These are phyloP conservation scores for Quercus agrifolia DNA, from an alignment of 306 rosid genomes.

Conservation along the genomic window DNA sequence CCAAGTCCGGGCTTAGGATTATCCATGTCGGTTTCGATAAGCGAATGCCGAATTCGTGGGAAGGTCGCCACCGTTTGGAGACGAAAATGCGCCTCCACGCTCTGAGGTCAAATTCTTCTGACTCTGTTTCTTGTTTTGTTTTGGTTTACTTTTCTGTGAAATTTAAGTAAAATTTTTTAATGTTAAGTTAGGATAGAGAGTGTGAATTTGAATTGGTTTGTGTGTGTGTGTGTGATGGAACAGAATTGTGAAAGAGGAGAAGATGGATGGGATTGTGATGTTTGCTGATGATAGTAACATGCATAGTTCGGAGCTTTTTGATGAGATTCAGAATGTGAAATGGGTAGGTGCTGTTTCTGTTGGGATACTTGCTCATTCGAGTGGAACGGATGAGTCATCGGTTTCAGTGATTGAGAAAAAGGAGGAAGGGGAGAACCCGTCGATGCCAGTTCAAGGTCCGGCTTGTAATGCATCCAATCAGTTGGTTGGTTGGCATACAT, in stretches of 20 bases:
- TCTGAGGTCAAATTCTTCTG: conserved; percentile 50
- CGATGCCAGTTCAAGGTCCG: conserved; percentile 90
- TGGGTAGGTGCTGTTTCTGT: conserved; percentile 95
- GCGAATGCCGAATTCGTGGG: conserved; percentile 84
- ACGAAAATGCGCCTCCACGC: conserved; percentile 83
- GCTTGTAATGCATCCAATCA: conserved; percentile 85
- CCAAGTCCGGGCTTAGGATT: conserved; percentile 64
- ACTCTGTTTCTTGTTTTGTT: not conserved
- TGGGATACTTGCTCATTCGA: conserved; percentile 76
- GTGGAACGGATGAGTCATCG: conserved; percentile 31
- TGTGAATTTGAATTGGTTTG: conserved; percentile 18
- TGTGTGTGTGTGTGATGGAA: conserved; percentile 25
- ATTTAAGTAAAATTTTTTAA: not conserved
- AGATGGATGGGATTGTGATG: conserved; percentile 85
- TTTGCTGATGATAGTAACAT: conserved; percentile 98
- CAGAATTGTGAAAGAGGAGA: conserved; percentile 80
- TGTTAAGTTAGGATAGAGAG: conserved; percentile 1
- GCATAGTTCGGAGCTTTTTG: conserved; percentile 95
- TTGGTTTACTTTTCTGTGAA: conserved; percentile 4
- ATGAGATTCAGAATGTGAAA: conserved; percentile 79
- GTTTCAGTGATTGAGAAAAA: conserved; percentile 22
- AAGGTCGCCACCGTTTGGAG: conserved; percentile 74
- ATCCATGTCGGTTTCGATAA: conserved; percentile 65
- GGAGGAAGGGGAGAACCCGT: conserved; percentile 44
- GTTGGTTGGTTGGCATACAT: conserved; percentile 95